A percentile compares a stretch with the other conserved stretches of the same genome.
Conservation (phyloP, 2,329 filamentous ascomycete genomes). For the Chalaropsis ovoidea region DNA sequence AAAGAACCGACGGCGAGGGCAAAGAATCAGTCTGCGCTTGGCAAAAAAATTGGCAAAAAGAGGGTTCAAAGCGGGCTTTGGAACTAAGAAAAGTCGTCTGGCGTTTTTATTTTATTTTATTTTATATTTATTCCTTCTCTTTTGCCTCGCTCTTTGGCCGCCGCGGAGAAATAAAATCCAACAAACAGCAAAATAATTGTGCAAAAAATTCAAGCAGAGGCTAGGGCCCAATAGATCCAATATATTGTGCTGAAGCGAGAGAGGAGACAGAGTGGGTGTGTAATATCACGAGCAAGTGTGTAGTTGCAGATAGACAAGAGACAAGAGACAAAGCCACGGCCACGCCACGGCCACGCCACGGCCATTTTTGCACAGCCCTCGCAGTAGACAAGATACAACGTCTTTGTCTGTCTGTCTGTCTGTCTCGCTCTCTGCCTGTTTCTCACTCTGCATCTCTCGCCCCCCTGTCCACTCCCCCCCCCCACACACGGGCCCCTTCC, state of each 20-base stretch:
- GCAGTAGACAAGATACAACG: too few species aligned
- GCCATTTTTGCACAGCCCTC: too few species aligned
- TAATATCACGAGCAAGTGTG: too few species aligned
- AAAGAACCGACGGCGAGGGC: neutral
- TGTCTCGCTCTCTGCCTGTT: neutral
- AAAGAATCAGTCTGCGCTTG: neutral
- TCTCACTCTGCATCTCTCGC: neutral
- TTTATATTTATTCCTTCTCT: neutral
- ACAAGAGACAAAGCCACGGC: too few species aligned
- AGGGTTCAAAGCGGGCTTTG: too few species aligned
- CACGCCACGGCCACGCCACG: too few species aligned
- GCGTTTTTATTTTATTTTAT: neutral
- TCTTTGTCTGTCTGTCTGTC: neutral
- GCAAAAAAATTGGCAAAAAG: neutral
- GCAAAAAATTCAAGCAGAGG: neutral
- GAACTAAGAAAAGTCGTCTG: neutral
- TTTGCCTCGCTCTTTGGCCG: neutral
- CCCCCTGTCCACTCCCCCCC: neutral
- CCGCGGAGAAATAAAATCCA: conserved; percentile 7
- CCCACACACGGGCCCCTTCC: neutral
- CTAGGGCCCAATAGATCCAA: neutral
- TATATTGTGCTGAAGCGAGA: neutral
- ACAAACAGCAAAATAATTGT: too few species aligned
- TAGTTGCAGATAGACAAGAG: too few species aligned
- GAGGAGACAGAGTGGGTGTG: too few species aligned